Evolutionary conservation across 352 stramenopile genomes (phyloP).

Genomic region (Pythium biforme): DNA sequence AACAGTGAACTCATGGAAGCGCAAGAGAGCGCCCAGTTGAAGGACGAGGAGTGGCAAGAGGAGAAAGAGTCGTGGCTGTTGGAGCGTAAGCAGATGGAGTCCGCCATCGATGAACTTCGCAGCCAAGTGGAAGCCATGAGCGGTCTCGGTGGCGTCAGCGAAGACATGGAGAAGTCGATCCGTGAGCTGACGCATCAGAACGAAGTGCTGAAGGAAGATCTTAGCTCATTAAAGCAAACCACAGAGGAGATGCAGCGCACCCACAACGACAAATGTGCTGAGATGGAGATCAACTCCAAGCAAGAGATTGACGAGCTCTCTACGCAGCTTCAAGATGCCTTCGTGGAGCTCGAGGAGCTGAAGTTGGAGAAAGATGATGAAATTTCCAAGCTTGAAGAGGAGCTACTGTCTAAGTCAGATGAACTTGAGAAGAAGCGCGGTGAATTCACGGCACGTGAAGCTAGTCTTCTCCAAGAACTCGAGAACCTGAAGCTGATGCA

Average conservation of each 20-base stretch:
- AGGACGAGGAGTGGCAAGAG: slow-evolving; percentile 8
- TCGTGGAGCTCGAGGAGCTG: slow-evolving; percentile 30
- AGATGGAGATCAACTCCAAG: slow-evolving; percentile 19
- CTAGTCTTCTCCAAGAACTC: slow-evolving; percentile 10
- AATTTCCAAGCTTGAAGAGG: slow-evolving; percentile 30
- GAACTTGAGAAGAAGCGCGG: slow-evolving; percentile 12
- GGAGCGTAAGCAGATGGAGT: slow-evolving; percentile 15
- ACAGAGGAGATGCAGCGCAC: slow-evolving; percentile 6
- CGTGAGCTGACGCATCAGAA: slow-evolving; percentile 23
- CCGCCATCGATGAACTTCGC: slow-evolving; percentile 20
- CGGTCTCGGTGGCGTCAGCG: background rate
- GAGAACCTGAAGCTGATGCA: slow-evolving; percentile 1
- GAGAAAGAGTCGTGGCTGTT: slow-evolving; percentile 8
- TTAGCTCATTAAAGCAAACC: background rate
- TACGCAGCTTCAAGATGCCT: slow-evolving; percentile 32
- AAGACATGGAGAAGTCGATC: slow-evolving; percentile 12
- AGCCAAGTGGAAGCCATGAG: slow-evolving; percentile 24
- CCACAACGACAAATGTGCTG: slow-evolving; percentile 1
- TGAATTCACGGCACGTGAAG: slow-evolving; percentile 18
- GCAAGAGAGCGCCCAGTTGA: slow-evolving; percentile 19
- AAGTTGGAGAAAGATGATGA: slow-evolving; percentile 33
- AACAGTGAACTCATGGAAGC: slow-evolving; percentile 11
- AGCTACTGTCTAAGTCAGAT: slow-evolving; percentile 24
- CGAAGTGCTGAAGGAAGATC: slow-evolving; percentile 16
- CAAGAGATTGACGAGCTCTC: slow-evolving; percentile 26